Evolutionary conservation across 192 early-diverging fungal species (phyloP), one percentile per base, ranked within the genome.

Genomic region (Jimgerdemannia flammicorona): DNA sequence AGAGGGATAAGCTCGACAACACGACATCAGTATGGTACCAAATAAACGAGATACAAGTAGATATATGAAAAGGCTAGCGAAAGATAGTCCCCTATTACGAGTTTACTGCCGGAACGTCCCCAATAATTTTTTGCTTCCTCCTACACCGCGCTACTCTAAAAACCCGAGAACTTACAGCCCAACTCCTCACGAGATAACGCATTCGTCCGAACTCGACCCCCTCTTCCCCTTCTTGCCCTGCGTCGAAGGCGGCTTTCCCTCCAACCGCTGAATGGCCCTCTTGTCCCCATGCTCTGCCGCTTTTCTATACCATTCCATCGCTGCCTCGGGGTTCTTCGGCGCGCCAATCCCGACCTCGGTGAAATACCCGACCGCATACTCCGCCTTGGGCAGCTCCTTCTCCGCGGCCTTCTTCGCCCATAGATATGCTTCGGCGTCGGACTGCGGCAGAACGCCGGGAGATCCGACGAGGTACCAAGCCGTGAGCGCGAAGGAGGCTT

Each of bases 401-500:
- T 91, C 88, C 9, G 90, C 90, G 0, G 90, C 89, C 3, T 81
- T 74, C 59, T 78, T 83, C 4, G 89, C 89, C 90, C 90, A 91
- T 11, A 87, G 72, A 72, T 86, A 91, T 42, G 90, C 81, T 75
- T 90, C 87, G 3, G 77, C 83, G 77, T 91, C 90, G 2, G 85
- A 88, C 73, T 90, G 90, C 18, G 88, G 85, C 43, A 91, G 64
- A 7, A 86, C 78, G 9, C 83, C 82, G 3, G 80, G 81, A 9
- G 81, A 81, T 2, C 90, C 90, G 3, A 90, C 90, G n/a, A 91
- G 72, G 76, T 91, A 91, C 90, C 90, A 91, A 42, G 88, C 86
- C 2, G 89, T 85, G 18, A 91, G 70, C 4, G 87, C 89, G 76
- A 91, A 88, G 59, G 87, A 86, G 40, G 89, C 85, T 69, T 91